These are phyloP conservation scores for Filosporella fistucella DNA, from an alignment of 495 filamentous ascomycete genomes.

Conservation along the genomic window DNA sequence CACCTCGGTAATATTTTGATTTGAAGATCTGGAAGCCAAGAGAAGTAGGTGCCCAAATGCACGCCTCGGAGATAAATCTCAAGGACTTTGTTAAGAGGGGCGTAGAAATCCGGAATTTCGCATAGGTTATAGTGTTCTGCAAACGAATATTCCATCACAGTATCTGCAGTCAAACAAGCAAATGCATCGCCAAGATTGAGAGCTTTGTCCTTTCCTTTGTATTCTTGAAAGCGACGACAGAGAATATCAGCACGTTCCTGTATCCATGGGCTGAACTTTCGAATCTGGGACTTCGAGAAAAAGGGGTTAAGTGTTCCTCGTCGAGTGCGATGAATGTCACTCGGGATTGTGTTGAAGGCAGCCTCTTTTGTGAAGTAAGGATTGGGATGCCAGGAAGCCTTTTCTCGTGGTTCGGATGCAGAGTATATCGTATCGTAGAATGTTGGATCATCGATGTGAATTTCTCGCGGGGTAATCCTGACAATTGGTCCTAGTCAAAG, in stretches of 20 bases:
- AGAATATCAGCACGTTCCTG: slow-evolving; percentile 33
- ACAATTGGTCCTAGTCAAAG: slow-evolving; percentile 44
- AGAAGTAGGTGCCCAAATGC: slow-evolving; percentile 5
- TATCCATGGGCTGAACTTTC: slow-evolving; percentile 35
- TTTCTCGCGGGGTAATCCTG: slow-evolving; percentile 51
- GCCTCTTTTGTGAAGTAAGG: too few species aligned
- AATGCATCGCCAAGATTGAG: background rate
- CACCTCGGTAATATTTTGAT: background rate
- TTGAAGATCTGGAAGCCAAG: background rate
- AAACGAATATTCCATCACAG: slow-evolving; percentile 9
- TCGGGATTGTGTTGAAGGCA: slow-evolving; percentile 37
- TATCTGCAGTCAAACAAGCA: slow-evolving; percentile 6
- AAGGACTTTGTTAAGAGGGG: background rate
- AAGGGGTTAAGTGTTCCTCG: slow-evolving; percentile 34
- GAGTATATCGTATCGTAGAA: slow-evolving; percentile 47
- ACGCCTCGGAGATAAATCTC: background rate
- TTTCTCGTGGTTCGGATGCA: slow-evolving; percentile 1
- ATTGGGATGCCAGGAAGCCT: background rate
- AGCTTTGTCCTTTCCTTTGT: background rate
- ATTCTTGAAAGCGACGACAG: slow-evolving; percentile 8
- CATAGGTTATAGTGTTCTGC: slow-evolving; percentile 3
- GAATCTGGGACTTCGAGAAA: slow-evolving; percentile 44
- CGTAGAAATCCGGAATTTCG: background rate
- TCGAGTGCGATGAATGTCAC: slow-evolving; percentile 36
- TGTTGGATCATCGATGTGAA: slow-evolving; percentile 49